These are phyloP conservation scores for Jaenimonas drosophilae DNA, from an alignment of 208 protist species.

Conservation along the genomic window DNA sequence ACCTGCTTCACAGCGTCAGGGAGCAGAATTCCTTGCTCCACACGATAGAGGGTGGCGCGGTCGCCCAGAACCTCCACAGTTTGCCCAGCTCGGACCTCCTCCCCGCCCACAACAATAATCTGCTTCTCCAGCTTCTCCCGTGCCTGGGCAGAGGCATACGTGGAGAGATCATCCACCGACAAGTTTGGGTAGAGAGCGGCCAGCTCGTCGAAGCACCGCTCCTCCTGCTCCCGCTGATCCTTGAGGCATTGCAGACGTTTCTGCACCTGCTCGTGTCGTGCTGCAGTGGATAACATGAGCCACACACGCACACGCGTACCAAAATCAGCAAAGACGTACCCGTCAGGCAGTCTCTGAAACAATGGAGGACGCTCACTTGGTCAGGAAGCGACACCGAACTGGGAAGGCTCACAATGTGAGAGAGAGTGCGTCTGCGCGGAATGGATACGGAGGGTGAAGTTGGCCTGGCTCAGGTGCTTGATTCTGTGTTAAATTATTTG, in stretches of 20 bases:
- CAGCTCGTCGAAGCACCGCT: slow-evolving; percentile 54
- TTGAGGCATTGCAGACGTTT: slow-evolving; percentile 49
- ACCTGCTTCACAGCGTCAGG: slow-evolving; percentile 65
- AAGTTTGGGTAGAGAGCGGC: slow-evolving; percentile 19
- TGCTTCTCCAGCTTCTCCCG: slow-evolving; percentile 19
- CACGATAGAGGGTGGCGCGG: slow-evolving; percentile 14
- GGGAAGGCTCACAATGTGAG: too few species aligned
- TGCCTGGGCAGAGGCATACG: too few species aligned
- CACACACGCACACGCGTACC: too few species aligned
- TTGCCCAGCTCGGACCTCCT: slow-evolving; percentile 33
- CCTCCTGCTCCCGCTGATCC: slow-evolving; percentile 42
- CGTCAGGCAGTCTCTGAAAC: too few species aligned
- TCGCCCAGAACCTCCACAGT: slow-evolving; percentile 54
- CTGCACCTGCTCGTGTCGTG: slow-evolving; percentile 59
- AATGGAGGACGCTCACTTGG: too few species aligned
- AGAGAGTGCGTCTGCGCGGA: too few species aligned
- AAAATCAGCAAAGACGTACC: too few species aligned
- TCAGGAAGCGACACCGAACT: too few species aligned
- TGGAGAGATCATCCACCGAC: slow-evolving; percentile 35
- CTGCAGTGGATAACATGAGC: slow-evolving; percentile 9
- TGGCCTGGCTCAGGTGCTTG: too few species aligned
- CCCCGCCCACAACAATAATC: slow-evolving; percentile 16
- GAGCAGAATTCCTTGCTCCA: slow-evolving; percentile 47
- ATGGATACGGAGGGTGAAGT: too few species aligned
- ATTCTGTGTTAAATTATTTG: too few species aligned